Evolutionary conservation across 805 yeast genomes (phyloP).

Genomic region (Suhomyces faveliae): DNA sequence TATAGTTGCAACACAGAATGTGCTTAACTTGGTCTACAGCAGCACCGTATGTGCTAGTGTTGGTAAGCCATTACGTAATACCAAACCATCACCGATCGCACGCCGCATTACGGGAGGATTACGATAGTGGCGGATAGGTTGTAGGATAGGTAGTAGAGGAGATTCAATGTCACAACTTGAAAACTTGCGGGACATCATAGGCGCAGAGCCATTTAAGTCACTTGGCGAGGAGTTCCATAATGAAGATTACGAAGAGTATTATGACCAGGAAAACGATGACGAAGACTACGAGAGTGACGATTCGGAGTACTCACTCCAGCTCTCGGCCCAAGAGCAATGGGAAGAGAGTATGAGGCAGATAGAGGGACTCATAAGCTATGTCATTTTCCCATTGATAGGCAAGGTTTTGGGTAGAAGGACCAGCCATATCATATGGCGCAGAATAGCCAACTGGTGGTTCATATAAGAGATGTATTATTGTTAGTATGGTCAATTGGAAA

Average conservation of each 20-base stretch:
- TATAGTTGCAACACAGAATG: too few species aligned
- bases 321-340: constrained; percentile 69
- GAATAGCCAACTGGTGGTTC: constrained; percentile 37
- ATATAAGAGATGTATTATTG: too few species aligned
- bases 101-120: neutral
- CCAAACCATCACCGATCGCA: neutral
- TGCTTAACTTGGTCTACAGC: too few species aligned
- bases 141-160: neutral
- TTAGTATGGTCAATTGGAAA: too few species aligned
- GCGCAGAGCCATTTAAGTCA: neutral
- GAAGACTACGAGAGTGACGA: constrained; percentile 13
- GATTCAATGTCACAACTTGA: constrained; percentile 9
- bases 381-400: constrained; percentile 65
- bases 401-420: constrained; percentile 63
- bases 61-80: neutral
- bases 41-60: too few species aligned
- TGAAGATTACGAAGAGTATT: constrained; percentile 9
- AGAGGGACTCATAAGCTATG: constrained; percentile 54
- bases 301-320: constrained; percentile 17
- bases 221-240: constrained; percentile 3
- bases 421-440: constrained; percentile 35
- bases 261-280: constrained; percentile 9
- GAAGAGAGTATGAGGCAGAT: constrained; percentile 64
- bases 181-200: constrained; percentile 6
- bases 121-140: too few species aligned